Percentiles rank a stretch among this genome's conserved stretches.
phyloP scores from a whole-genome alignment of 352 stramenopile genomes.

The Thraustochytrium sp. region DNA sequence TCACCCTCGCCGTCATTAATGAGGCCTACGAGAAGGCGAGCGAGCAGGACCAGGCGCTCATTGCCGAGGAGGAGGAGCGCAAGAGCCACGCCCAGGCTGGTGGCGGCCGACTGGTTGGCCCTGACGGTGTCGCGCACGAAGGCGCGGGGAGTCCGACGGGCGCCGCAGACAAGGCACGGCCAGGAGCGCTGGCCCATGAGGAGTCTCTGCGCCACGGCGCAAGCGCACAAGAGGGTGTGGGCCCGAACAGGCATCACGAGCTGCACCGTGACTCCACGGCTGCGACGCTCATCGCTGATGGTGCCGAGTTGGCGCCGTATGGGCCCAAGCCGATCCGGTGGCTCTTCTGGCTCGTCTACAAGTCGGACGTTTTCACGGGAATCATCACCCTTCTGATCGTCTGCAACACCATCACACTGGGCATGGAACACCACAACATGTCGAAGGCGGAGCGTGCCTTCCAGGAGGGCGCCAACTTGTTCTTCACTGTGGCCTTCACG shows the following conservation, averaged over 20 bases:
- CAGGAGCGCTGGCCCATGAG: too few species aligned
- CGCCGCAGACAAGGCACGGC: too few species aligned
- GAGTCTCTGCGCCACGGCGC: too few species aligned
- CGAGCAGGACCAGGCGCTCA: not conserved
- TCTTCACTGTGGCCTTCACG: conserved; percentile 62
- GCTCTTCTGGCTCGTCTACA: conserved; percentile 8
- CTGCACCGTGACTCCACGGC: not conserved
- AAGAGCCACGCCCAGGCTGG: not conserved
- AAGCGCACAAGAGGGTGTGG: not conserved
- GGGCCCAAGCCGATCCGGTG: not conserved
- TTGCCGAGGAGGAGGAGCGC: not conserved
- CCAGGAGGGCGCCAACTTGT: conserved; percentile 45
- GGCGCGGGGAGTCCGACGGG: too few species aligned
- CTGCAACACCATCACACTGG: conserved; percentile 69
- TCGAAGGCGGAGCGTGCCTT: conserved; percentile 50
- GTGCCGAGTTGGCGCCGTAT: not conserved
- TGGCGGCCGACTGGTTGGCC: not conserved
- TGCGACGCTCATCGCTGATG: not conserved
- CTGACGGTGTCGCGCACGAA: not conserved
- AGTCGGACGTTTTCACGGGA: not conserved
- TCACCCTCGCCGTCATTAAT: conserved; percentile 81
- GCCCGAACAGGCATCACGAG: not conserved
- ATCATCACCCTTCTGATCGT: conserved; percentile 57
- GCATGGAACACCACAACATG: conserved; percentile 74
- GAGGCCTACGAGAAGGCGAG: conserved; percentile 64